Base-by-base conservation (phyloP, 2,329 filamentous ascomycete species). In the Akanthomyces uredinophilus region DNA sequence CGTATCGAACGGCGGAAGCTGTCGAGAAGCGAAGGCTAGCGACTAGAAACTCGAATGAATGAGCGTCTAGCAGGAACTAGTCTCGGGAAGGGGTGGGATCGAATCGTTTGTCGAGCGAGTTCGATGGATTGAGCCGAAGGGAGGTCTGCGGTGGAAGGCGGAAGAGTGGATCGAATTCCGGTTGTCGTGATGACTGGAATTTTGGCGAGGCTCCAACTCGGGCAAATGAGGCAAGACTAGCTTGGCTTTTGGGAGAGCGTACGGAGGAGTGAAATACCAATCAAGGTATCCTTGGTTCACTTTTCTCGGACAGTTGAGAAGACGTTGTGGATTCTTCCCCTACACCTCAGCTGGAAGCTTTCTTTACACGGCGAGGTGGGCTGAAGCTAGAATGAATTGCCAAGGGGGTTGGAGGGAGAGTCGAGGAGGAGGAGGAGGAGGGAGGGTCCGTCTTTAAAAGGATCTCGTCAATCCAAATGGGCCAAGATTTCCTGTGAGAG, bases 261-360 rank as follows among this genome's bases (percentile, higher is more conserved):
- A 53, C 20, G 39, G 61, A 58, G 56, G 69, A 69, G 70, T 64
- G 71, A 73, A 75, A 76, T 75, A 77, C 74, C 74, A 76, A 70
- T 69, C 64, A 75, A 75, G 73, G 73, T 71, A 60, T 69, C 71
- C 67, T 70, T 70, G 68, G 71, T 70, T 72, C 69, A 70, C 69
- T 71, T 68, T 68, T 66, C 66, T 65, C 64, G 68, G 65, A 67
- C 65, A 66, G 41, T 44, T n/a, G 13, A 24, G 44, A 41, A 41
- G 24, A 64, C 63, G n/a, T 18, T 22, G 58, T 61, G 32, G 51
- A 35, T 60, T 24, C 27, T 60, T 52, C 18, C 37, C 24, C 43
- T 39, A 3, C 35, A 37, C 43, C 50, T 39, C 37, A 54, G 58
- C 50, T 49, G 43, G 13, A 3, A 13, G 24, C 7, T 14, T 47